Evolutionary conservation across 179 eudicot species (phyloP), one percentile per base, ranked within the genome.

Genomic region (Gypsophila paniculata): DNA sequence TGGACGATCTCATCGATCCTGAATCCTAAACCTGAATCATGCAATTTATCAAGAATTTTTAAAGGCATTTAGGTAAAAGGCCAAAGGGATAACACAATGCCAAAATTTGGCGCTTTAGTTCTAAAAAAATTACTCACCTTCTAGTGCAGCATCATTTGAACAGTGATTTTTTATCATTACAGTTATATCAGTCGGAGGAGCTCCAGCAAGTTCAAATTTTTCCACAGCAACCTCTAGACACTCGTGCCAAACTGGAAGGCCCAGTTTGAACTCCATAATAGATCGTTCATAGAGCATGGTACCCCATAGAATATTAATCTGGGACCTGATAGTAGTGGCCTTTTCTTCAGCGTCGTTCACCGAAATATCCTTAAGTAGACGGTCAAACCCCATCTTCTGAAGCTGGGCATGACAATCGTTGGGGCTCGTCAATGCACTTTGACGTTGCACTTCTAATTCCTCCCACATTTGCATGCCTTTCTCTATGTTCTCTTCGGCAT

Each of bases 121-220:
- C n/a, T n/a, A n/a, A n/a, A n/a, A n/a, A n/a, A n/a, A n/a, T n/a
- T n/a, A 26, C 13, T 74, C 73, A 90, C 99, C 98, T 86, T 95
- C 90, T 48, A 82, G 65, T 38, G 93, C 88, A 71, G 85, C 60
- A 68, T 81, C 88, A 79, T 87, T 95, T 53, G 98, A 92, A 69
- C 96, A 90, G 75, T 95, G 99, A 71, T 92, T 92, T 85, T 92
- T 95, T 60, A 87, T 78, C 95, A 95, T 92, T 44, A 95, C 96
- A 80, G 95, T 90, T 75, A 95, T 79, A 82, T 95, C 96, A 21
- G 98, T 84, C 7, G 84, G 80, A 79, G 98, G 90, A 84, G 91
- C 96, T 67, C 99, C 96, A 3, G 99, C 93, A 39, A 79, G 87
- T 76, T 88, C 90, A 75, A 95, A 95, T 77, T 92, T 95, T 75